Evolutionary conservation across 805 yeast species (phyloP).

Genomic region (Metschnikowia anglica): DNA sequence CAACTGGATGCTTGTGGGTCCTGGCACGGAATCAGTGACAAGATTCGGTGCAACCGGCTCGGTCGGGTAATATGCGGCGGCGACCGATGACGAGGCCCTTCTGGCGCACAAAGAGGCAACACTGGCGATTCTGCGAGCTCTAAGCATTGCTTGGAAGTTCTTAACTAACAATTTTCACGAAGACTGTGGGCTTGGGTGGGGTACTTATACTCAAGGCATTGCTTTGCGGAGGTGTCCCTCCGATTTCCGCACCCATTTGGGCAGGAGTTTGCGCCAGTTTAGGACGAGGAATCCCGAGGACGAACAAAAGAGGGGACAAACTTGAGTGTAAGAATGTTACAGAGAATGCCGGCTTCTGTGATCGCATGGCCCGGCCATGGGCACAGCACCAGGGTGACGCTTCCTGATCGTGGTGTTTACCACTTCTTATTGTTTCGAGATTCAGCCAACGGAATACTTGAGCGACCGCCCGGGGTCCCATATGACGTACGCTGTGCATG

Average conservation of each 20-base stretch:
- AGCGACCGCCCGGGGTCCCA: no score
- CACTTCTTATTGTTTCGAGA: no score
- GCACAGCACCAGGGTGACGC: no score
- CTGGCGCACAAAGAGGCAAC: conserved; percentile 5
- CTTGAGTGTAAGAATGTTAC: neutral
- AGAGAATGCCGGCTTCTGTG: neutral
- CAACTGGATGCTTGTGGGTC: conserved; percentile 33
- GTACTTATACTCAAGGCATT: neutral
- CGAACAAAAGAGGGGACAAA: neutral
- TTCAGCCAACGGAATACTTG: no score
- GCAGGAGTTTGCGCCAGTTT: conserved; percentile 10
- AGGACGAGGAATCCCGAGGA: conserved; percentile 7
- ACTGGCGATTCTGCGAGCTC: conserved; percentile 8
- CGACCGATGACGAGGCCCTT: conserved; percentile 19
- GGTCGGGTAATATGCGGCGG: conserved; percentile 34
- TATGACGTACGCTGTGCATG: no score
- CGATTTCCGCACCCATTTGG: conserved; percentile 9
- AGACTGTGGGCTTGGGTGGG: neutral
- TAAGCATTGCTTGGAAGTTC: conserved; percentile 8
- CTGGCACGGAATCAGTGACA: conserved; percentile 35
- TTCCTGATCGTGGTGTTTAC: no score
- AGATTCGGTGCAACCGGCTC: conserved; percentile 37
- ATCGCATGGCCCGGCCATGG: no score
- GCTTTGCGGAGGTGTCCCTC: conserved; percentile 3
- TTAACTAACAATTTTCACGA: neutral